A percentile compares a stretch with the other conserved stretches of the same genome.
Evolutionary conservation across 257 asterid genomes (phyloP).

Genomic region (Solanum clarkiae): DNA sequence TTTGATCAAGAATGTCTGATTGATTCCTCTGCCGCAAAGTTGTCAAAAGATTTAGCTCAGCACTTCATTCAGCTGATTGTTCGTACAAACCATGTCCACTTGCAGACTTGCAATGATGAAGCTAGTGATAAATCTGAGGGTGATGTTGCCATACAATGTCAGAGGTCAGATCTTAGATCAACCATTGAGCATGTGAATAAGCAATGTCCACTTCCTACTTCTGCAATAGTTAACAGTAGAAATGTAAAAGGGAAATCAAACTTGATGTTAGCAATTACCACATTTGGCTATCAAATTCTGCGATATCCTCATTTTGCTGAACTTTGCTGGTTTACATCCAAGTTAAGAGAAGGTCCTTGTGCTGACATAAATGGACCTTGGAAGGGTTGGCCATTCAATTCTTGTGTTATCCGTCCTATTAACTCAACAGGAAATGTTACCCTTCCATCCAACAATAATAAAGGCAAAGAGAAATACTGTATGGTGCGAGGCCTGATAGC

Average conservation of each 20-base stretch:
- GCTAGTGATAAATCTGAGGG: conserved; percentile 17
- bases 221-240: conserved; percentile 26
- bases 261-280: conserved; percentile 66
- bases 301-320: conserved; percentile 94
- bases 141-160: conserved; percentile 13
- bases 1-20: conserved; percentile 42
- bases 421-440: conserved; percentile 28
- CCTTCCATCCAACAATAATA: conserved; percentile 25
- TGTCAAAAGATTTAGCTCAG: conserved; percentile 64
- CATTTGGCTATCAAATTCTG: conserved; percentile 83
- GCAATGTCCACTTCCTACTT: conserved; percentile 15
- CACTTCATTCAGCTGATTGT: conserved; percentile 60
- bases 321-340: conserved; percentile 97
- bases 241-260: conserved; percentile 55
- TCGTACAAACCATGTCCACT: conserved; percentile 34
- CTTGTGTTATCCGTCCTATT: conserved; percentile 71
- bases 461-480: conserved; percentile 36
- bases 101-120: conserved; percentile 16
- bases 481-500: conserved; percentile 82
- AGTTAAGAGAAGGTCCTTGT: conserved; percentile 83
- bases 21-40: conserved; percentile 42
- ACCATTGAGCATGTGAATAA: conserved; percentile 15
- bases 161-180: conserved; percentile 9
- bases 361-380: conserved; percentile 63
- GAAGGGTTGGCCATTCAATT: conserved; percentile 96